phyloP scores from a whole-genome alignment of 768 basidiomycete species.

The Agaricus blazei region DNA sequence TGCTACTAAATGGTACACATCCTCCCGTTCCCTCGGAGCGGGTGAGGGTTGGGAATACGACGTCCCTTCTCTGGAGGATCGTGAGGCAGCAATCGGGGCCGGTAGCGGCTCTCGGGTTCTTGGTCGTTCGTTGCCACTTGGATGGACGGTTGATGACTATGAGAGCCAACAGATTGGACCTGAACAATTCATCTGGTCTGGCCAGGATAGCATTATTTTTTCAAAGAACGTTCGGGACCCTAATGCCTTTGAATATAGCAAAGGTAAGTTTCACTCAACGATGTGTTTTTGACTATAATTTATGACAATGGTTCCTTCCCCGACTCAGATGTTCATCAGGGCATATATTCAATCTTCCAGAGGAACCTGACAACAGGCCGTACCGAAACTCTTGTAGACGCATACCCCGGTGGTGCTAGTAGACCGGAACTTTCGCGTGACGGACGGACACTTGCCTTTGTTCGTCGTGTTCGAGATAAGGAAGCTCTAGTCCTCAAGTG shows the following conservation, averaged over 20 bases:
- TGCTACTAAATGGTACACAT: conserved; percentile 79
- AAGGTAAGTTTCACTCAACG: conserved; percentile 38
- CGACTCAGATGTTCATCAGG: conserved; percentile 55
- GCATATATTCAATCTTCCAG: conserved; percentile 70
- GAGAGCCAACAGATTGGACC: conserved; percentile 69
- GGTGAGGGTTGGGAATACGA: conserved; percentile 71
- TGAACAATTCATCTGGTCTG: conserved; percentile 64
- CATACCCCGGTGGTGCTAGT: conserved; percentile 67
- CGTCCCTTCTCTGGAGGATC: conserved; percentile 38
- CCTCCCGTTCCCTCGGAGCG: conserved; percentile 56
- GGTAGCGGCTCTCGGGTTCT: conserved; percentile 52
- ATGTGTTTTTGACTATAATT: no score
- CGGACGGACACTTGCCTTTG: conserved; percentile 65
- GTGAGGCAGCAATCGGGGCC: conserved; percentile 23
- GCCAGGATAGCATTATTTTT: conserved; percentile 55
- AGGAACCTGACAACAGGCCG: conserved; percentile 53
- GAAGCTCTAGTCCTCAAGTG: conserved; percentile 70
- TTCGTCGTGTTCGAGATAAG: conserved; percentile 68
- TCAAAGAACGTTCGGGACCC: conserved; percentile 58
- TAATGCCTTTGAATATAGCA: conserved; percentile 53
- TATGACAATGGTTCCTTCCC: not conserved
- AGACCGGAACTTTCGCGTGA: conserved; percentile 68
- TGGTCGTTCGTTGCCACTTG: conserved; percentile 50
- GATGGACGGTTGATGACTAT: conserved; percentile 58
- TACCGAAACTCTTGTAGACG: conserved; percentile 47